A percentile compares a stretch with the other conserved stretches of the same genome.
These are phyloP conservation scores for Fusarium zealandicum DNA, from an alignment of 2,329 filamentous ascomycete species.

Conservation along the genomic window DNA sequence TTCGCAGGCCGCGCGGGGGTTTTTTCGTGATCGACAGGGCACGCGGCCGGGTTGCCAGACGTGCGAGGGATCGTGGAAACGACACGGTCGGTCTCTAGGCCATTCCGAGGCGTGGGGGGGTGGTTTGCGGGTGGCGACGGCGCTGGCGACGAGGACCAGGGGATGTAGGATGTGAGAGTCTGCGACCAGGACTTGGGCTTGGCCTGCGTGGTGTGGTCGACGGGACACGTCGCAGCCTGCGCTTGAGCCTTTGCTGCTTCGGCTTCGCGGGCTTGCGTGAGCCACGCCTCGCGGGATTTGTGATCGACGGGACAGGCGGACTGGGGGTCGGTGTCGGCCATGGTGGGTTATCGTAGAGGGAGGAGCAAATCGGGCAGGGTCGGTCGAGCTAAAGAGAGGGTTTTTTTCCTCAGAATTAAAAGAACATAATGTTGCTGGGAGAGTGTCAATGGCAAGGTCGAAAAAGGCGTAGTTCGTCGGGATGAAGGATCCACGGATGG, in stretches of 20 bases:
- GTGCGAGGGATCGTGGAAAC: conserved; percentile 81
- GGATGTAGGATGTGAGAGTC: conserved; percentile 52
- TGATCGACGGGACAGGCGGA: conserved; percentile 85
- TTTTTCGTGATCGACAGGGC: conserved; percentile 51
- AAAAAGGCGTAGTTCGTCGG: conserved; percentile 34
- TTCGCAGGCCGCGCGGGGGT: conserved; percentile 61
- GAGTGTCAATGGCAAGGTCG: conserved; percentile 5
- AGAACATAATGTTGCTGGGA: neutral
- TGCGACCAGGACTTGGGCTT: conserved; percentile 53
- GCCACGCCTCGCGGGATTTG: conserved; percentile 86
- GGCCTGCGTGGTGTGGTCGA: conserved; percentile 43
- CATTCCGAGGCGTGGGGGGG: conserved; percentile 19
- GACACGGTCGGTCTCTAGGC: conserved; percentile 72
- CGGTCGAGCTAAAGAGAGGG: neutral
- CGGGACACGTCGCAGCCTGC: conserved; percentile 41
- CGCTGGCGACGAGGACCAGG: conserved; percentile 48
- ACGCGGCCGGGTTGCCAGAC: conserved; percentile 46
- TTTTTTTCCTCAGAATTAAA: neutral
- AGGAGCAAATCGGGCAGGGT: too few species aligned
- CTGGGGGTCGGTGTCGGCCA: conserved; percentile 40
- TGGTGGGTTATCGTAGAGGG: conserved; percentile 14
- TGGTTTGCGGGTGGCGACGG: conserved; percentile 13
- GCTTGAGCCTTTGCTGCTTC: conserved; percentile 47
- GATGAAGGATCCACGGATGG: conserved; percentile 3
- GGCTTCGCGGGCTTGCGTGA: conserved; percentile 69